Evolutionary conservation across 306 rosid genomes (phyloP), one percentile per base, ranked within the genome.

Genomic region (Morella rubra): DNA sequence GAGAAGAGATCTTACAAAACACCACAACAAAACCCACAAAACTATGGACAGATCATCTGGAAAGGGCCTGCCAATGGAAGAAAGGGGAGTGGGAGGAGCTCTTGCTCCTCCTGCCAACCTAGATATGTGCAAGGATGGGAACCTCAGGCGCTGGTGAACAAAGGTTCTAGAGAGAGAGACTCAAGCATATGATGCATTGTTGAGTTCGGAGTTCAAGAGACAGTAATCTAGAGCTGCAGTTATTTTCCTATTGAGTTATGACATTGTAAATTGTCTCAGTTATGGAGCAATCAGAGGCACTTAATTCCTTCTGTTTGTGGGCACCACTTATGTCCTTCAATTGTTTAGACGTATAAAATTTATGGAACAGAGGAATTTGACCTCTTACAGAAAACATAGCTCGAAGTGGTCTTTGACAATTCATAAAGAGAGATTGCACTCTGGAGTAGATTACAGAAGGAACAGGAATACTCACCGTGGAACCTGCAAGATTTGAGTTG

Each of bases 401-500:
- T 27, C 32, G 1, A 27, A 27, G 32, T 27, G 32, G 32, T 27
- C 32, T 27, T 27, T 27, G 32, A 7, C 41, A 18, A 41, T 65
- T 18, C 20, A 41, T 65, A 65, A 15, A 24, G 27, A 64, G 9
- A 44, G 49, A 45, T 27, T 3, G 41, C 72, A 62, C 46, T 73
- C 40, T 71, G 66, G 45, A 75, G 62, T 68, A 75, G 73, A 70
- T 50, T 49, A 9, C 16, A 54, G 72, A 69, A 73, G 13, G 52
- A 54, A 53, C 22, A 71, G 1, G 6, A 60, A 44, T 61, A 79
- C 85, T 76, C 82, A 90, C 96, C 67, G 90, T 85, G 73, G 97
- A 89, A 77, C 98, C 96, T 19, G 78, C 79, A 46, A 94, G 97
- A 76, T 88, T 92, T 75, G 67, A 71, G 84, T 85, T 94, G 69